These are phyloP conservation scores for Amanita muscaria DNA, from an alignment of 768 basidiomycete genomes.

Conservation along the genomic window DNA sequence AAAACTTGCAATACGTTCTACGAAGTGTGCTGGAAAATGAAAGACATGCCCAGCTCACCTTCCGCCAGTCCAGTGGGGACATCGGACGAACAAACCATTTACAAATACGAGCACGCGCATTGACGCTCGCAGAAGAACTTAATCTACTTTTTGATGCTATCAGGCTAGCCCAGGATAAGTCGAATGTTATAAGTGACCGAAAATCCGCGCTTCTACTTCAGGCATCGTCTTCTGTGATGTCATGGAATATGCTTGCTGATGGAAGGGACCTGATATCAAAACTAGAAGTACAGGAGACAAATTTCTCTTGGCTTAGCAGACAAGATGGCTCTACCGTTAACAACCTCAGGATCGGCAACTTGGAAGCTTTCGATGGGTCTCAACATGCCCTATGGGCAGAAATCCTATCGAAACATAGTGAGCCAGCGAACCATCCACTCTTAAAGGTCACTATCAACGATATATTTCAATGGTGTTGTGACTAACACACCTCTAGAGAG, in stretches of 20 bases:
- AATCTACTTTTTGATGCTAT: conserved; percentile 82
- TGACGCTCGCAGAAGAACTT: conserved; percentile 69
- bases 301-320: conserved; percentile 77
- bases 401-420: conserved; percentile 72
- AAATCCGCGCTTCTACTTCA: conserved; percentile 77
- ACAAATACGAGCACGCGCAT: conserved; percentile 63
- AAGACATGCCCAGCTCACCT: conserved; percentile 28
- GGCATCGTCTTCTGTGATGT: conserved; percentile 77
- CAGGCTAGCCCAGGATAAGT: conserved; percentile 72
- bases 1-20: conserved; percentile 64
- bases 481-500: conserved; percentile 33
- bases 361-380: conserved; percentile 82
- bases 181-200: conserved; percentile 53
- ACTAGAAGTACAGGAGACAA: conserved; percentile 68
- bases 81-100: conserved; percentile 48
- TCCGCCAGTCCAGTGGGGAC: conserved; percentile 31
- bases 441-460: conserved; percentile 43
- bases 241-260: conserved; percentile 85
- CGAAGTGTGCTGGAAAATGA: conserved; percentile 53
- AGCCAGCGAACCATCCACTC: conserved; percentile 60
- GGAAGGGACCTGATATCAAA: conserved; percentile 70
- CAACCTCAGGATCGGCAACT: conserved; percentile 62
- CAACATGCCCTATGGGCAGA: conserved; percentile 80
- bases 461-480: not conserved
- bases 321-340: conserved; percentile 85